Conservation (phyloP, 495 filamentous ascomycete species). For the Hypoxylon subgilvum region DNA sequence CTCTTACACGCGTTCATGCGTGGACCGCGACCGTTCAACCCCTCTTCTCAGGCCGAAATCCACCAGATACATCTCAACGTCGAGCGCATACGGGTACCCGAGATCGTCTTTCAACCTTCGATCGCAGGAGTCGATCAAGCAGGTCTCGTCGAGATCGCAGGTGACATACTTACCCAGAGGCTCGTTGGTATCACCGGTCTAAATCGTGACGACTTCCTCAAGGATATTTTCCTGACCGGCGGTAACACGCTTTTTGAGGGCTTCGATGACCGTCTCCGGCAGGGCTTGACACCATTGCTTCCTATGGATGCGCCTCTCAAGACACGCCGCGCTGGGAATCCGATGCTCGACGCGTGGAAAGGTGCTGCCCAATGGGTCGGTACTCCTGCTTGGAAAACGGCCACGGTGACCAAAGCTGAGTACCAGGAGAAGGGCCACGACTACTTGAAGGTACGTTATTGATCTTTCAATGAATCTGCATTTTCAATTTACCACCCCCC, state of each 20-base stretch:
- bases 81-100: constrained; percentile 93
- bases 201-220: constrained; percentile 68
- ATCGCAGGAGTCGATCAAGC: constrained; percentile 96
- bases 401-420: constrained; percentile 70
- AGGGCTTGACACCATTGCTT: constrained; percentile 73
- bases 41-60: constrained; percentile 76
- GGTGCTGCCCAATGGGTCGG: constrained; percentile 84
- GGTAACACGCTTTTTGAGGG: constrained; percentile 86
- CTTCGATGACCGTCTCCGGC: constrained; percentile 82
- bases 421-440: constrained; percentile 85
- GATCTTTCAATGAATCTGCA: background rate
- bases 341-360: constrained; percentile 86
- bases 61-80: constrained; percentile 95
- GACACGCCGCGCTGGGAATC: constrained; percentile 73
- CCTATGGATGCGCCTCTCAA: constrained; percentile 68
- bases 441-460: constrained; percentile 74
- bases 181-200: constrained; percentile 60
- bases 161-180: constrained; percentile 81
- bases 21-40: constrained; percentile 84
- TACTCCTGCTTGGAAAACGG: constrained; percentile 53
- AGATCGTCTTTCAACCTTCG: constrained; percentile 89
- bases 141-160: constrained; percentile 86
- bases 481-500: too few relatives aligned
- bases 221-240: constrained; percentile 91
- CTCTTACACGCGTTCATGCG: constrained; percentile 87